A percentile compares a stretch with the other conserved stretches of the same genome.
These are phyloP conservation scores for Cytospora piceae DNA, from an alignment of 2,329 filamentous ascomycete genomes.

Conservation along the genomic window DNA sequence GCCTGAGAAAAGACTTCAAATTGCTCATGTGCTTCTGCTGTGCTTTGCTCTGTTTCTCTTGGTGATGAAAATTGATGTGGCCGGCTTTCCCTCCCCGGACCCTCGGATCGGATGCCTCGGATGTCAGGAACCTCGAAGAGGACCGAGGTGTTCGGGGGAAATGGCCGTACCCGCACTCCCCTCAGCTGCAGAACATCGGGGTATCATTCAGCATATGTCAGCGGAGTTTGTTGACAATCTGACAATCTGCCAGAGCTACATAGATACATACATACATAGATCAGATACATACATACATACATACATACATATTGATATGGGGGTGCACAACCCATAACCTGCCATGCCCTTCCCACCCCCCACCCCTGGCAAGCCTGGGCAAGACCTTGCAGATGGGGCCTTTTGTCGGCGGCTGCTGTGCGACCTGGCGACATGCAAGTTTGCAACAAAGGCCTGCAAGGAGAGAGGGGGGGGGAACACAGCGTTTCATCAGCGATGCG, in stretches of 20 bases:
- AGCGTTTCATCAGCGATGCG: conserved; percentile 15
- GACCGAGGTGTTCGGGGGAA: not conserved
- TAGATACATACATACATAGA: too few relatives aligned
- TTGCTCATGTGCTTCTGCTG: too few relatives aligned
- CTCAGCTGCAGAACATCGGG: conserved; percentile 1
- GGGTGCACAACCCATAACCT: too few relatives aligned
- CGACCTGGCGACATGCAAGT: conserved; percentile 11
- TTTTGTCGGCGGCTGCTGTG: conserved; percentile 26
- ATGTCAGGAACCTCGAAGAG: not conserved
- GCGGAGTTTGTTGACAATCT: not conserved
- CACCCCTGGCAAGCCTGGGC: not conserved
- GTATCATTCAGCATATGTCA: conserved; percentile 21
- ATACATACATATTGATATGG: too few relatives aligned
- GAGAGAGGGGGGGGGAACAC: not conserved
- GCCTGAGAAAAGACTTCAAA: not conserved
- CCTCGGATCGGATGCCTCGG: conserved; percentile 17
- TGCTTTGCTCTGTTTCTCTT: not conserved
- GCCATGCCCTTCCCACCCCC: too few relatives aligned
- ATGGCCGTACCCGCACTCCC: not conserved
- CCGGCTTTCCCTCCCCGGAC: conserved; percentile 17
- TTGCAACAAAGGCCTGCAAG: conserved; percentile 3
- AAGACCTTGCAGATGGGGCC: conserved; percentile 19
- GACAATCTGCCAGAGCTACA: conserved; percentile 18
- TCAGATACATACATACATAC: too few relatives aligned
- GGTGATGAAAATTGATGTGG: conserved; percentile 16